A percentile compares a stretch with the other conserved stretches of the same genome.
These are phyloP conservation scores for Suhomyces sp. DNA, from an alignment of 805 yeast species.

Conservation along the genomic window DNA sequence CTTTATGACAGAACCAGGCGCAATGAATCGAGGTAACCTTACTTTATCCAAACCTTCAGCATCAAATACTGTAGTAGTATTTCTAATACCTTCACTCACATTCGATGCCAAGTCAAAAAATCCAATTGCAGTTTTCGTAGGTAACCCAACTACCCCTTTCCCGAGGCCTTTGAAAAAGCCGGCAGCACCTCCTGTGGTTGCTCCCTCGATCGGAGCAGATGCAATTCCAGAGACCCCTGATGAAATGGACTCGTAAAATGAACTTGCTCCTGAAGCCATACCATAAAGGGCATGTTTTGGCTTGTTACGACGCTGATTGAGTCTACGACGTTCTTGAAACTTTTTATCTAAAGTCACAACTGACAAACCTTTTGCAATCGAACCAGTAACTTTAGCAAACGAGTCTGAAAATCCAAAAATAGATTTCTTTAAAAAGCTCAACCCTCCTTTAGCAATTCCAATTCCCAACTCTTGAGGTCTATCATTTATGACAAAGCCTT, in stretches of 20 bases:
- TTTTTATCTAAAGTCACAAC: constrained; percentile 83
- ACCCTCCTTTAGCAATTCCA: constrained; percentile 93
- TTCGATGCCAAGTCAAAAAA: constrained; percentile 88
- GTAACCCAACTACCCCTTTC: constrained; percentile 90
- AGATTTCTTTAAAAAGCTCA: constrained; percentile 89
- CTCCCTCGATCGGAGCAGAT: constrained; percentile 86
- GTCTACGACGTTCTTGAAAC: constrained; percentile 78
- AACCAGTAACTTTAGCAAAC: constrained; percentile 87
- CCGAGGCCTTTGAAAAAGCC: constrained; percentile 96
- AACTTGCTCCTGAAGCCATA: constrained; percentile 79
- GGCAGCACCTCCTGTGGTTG: constrained; percentile 78
- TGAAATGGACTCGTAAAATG: constrained; percentile 80
- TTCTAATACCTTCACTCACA: constrained; percentile 89
- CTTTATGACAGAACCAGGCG: constrained; percentile 67
- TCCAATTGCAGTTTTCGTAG: constrained; percentile 96
- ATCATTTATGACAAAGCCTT: constrained; percentile 91
- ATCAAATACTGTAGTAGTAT: constrained; percentile 88
- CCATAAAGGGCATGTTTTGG: constrained; percentile 87
- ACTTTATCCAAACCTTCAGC: constrained; percentile 72
- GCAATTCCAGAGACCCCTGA: constrained; percentile 92
- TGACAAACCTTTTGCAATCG: constrained; percentile 89
- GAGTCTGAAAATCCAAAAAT: constrained; percentile 95
- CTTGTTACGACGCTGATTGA: constrained; percentile 69
- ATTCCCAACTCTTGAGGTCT: constrained; percentile 95
- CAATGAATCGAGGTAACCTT: constrained; percentile 76